Conservation (phyloP, 306 rosid genomes). For the Rosa multiflora region DNA sequence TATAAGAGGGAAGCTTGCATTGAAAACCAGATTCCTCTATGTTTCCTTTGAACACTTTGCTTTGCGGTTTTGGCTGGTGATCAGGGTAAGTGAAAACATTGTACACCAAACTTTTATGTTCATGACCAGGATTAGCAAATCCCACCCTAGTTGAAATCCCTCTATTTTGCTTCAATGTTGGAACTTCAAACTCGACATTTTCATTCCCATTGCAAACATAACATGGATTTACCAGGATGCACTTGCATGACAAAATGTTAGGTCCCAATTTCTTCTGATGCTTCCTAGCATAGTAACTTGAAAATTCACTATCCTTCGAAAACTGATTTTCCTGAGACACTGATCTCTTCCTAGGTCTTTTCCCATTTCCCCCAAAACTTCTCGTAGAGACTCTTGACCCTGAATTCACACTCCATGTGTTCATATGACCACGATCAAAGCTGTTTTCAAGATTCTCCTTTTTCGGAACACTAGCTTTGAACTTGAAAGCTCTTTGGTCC, state of each 20-base stretch:
- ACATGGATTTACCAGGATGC: constrained; percentile 45
- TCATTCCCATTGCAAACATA: constrained; percentile 25
- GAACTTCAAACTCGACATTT: constrained; percentile 18
- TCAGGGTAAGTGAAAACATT: constrained; percentile 36
- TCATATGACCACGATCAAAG: constrained; percentile 18
- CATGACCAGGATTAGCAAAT: constrained; percentile 16
- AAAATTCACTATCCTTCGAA: constrained; percentile 42
- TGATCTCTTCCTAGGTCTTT: constrained; percentile 52
- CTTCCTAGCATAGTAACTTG: constrained; percentile 41
- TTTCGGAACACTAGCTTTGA: constrained; percentile 29
- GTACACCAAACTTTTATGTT: constrained; percentile 25
- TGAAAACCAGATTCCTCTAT: constrained; percentile 12
- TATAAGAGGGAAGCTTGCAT: constrained; percentile 4
- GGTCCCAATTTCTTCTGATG: constrained; percentile 31
- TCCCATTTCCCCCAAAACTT: constrained; percentile 31
- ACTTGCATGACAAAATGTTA: constrained; percentile 13
- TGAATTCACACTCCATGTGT: constrained; percentile 38
- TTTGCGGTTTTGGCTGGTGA: constrained; percentile 21
- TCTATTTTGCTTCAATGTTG: constrained; percentile 25
- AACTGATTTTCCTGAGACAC: constrained; percentile 35
- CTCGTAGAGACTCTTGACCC: constrained; percentile 34
- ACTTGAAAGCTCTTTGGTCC: constrained; percentile 58
- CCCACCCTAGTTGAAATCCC: constrained; percentile 18
- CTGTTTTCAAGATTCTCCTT: constrained; percentile 17
- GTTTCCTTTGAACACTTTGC: constrained; percentile 20